Base-by-base conservation (phyloP, 2,329 filamentous ascomycete species). In the Trichoderma sp. region DNA sequence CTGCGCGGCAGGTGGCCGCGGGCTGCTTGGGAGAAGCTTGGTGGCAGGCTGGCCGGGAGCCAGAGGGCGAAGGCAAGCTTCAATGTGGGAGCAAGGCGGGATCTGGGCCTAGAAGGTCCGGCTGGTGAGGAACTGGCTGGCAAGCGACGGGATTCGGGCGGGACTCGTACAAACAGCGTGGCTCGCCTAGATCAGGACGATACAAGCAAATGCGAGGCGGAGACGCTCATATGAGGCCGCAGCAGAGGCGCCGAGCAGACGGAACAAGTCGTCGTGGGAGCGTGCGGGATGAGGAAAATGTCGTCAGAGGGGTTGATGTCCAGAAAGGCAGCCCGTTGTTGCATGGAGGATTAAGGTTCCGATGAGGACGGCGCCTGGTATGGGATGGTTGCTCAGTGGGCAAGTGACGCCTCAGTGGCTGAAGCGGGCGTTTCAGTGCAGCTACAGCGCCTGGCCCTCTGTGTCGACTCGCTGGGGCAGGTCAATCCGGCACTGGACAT, bases 1-100 rank as follows among this genome's bases (percentile, higher is more conserved):
- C 73, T 78, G 75, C 78, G 80, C 80, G 79, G 79, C 72, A 72
- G 70, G 70, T 71, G 69, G 77, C 80, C 78, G 79, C 80, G 78
- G 78, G 73, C 52, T 69, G 52, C 32, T 34, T 27, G n/a, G 32
- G 34, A 67, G 68, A 57, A 59, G 32, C 59, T 70, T 71, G 69
- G 63, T 57, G 42, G 56, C 60, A 69, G 72, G 71, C 71, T 74
- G 75, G 71, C 71, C 70, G 53, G 39, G 60, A 64, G 72, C 70
- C 74, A 71, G 71, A 56, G 53, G 65, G 68, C 39, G 60, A 58
- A 52, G 65, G 66, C 70, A 70, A 34, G 52, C 52, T 74, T 67
- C 70, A 70, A 34, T 32, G 27, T 74, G 66, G 70, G 69, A 54
- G 60, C n/a, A 57, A 34, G 42, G 52, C 34, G 42, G 19, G 53